A percentile compares a stretch with the other conserved stretches of the same genome.
Evolutionary conservation across 352 stramenopile species (phyloP).

Genomic region (Thalassiosira sp.): DNA sequence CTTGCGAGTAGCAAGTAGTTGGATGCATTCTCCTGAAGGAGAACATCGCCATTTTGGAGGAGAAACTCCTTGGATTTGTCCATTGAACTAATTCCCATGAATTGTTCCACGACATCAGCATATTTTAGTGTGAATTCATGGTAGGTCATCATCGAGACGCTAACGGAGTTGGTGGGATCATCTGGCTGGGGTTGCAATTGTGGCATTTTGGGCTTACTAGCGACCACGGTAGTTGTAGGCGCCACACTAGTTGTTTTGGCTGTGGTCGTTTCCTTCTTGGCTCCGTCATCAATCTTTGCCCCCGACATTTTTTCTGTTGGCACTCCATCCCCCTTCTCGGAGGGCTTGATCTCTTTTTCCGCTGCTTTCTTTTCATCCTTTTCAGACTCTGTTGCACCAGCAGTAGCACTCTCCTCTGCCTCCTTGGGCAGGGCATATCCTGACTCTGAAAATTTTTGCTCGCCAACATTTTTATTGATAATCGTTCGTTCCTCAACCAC

Average conservation of each 20-base stretch:
- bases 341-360: slow-evolving; percentile 2
- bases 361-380: slow-evolving; percentile 9
- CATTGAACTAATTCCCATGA: slow-evolving; percentile 79
- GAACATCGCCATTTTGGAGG: slow-evolving; percentile 81
- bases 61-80: slow-evolving; percentile 85
- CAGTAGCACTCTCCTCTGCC: slow-evolving; percentile 24
- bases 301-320: slow-evolving; percentile 33
- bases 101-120: slow-evolving; percentile 84
- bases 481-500: slow-evolving; percentile 85
- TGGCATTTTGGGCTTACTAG: slow-evolving; percentile 3
- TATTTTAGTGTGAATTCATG: slow-evolving; percentile 87
- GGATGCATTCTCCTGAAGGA: slow-evolving; percentile 88
- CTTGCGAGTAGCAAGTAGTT: slow-evolving; percentile 87
- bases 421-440: slow-evolving; percentile 70
- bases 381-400: slow-evolving; percentile 1
- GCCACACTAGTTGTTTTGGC: slow-evolving; percentile 8
- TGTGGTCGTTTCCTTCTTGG: slow-evolving; percentile 9
- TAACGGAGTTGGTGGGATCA: slow-evolving; percentile 42
- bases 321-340: slow-evolving; percentile 14
- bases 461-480: slow-evolving; percentile 75
- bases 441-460: slow-evolving; percentile 71
- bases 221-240: not conserved
- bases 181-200: slow-evolving; percentile 38
- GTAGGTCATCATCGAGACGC: slow-evolving; percentile 83
- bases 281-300: slow-evolving; percentile 19